Percentiles rank a stretch among this genome's conserved stretches.
Conservation (phyloP, 2,329 filamentous ascomycete species). For the Venturia aucupariae region DNA sequence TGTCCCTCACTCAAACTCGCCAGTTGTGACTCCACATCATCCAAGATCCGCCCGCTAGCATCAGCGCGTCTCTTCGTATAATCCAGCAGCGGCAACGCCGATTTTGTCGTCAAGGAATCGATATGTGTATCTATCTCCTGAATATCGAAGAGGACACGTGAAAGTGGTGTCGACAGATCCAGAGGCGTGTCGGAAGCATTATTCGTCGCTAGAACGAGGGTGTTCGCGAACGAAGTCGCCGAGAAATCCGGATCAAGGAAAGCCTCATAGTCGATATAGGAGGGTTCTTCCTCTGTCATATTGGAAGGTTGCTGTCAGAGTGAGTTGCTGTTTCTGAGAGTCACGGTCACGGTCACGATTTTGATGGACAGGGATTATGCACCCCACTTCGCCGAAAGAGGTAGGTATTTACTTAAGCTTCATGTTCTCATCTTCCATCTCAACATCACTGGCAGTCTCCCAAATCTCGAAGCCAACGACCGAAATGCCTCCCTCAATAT, state of each 20-base stretch:
- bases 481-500: slow-evolving; percentile 30
- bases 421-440: neutral
- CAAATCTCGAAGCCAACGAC: neutral
- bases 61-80: slow-evolving; percentile 68
- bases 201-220: slow-evolving; percentile 80
- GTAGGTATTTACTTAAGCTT: neutral
- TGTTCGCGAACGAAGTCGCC: slow-evolving; percentile 74
- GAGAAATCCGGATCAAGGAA: slow-evolving; percentile 80
- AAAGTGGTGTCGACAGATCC: slow-evolving; percentile 89
- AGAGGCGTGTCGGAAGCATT: slow-evolving; percentile 82
- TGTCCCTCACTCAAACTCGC: slow-evolving; percentile 76
- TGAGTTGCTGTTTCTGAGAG: neutral
- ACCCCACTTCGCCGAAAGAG: neutral
- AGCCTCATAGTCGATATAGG: slow-evolving; percentile 92
- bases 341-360: neutral
- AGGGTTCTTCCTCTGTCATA: slow-evolving; percentile 43
- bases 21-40: slow-evolving; percentile 72
- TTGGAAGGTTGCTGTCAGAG: neutral
- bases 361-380: slow-evolving; percentile 2
- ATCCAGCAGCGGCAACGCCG: slow-evolving; percentile 68
- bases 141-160: slow-evolving; percentile 87
- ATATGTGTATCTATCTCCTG: slow-evolving; percentile 97
- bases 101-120: slow-evolving; percentile 75
- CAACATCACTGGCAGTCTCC: neutral
- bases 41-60: slow-evolving; percentile 62